Evolutionary conservation across 1,284 basidiomycete genomes (phyloP).

Genomic region (Polyporus tsugae): DNA sequence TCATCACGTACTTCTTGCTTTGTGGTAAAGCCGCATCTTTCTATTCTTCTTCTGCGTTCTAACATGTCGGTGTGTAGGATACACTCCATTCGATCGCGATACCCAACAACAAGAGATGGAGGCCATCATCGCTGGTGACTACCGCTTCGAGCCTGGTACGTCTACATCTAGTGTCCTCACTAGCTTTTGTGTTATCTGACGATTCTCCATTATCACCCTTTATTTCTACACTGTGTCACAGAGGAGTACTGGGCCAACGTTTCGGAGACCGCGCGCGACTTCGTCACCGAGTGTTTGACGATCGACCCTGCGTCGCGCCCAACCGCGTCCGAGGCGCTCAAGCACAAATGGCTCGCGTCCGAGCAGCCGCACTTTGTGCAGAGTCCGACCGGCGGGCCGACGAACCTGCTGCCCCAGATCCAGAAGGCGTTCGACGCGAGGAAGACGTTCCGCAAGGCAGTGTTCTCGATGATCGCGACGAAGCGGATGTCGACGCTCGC

Average conservation of each 20-base stretch:
- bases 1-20: slow-evolving; percentile 95
- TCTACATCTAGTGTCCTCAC: too few relatives aligned
- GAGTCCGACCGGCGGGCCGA: slow-evolving; percentile 67
- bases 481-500: slow-evolving; percentile 75
- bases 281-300: slow-evolving; percentile 85
- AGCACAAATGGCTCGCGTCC: slow-evolving; percentile 84
- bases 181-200: too few relatives aligned
- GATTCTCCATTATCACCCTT: too few relatives aligned
- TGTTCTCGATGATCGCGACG: slow-evolving; percentile 86
- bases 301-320: slow-evolving; percentile 82
- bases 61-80: slow-evolving; percentile 50
- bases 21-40: slow-evolving; percentile 55
- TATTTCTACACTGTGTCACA: slow-evolving; percentile 22
- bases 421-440: slow-evolving; percentile 90
- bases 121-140: slow-evolving; percentile 92
- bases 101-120: slow-evolving; percentile 90
- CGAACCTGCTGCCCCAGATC: slow-evolving; percentile 87
- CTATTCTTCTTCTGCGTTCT: neutral
- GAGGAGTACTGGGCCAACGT: slow-evolving; percentile 90
- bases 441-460: slow-evolving; percentile 88
- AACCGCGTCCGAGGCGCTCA: slow-evolving; percentile 75
- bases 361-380: slow-evolving; percentile 74
- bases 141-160: slow-evolving; percentile 85
- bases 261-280: slow-evolving; percentile 82
- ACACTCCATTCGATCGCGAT: slow-evolving; percentile 95